These are phyloP conservation scores for Gamsiella multidivaricata DNA, from an alignment of 192 early-diverging fungal genomes.

Conservation along the genomic window DNA sequence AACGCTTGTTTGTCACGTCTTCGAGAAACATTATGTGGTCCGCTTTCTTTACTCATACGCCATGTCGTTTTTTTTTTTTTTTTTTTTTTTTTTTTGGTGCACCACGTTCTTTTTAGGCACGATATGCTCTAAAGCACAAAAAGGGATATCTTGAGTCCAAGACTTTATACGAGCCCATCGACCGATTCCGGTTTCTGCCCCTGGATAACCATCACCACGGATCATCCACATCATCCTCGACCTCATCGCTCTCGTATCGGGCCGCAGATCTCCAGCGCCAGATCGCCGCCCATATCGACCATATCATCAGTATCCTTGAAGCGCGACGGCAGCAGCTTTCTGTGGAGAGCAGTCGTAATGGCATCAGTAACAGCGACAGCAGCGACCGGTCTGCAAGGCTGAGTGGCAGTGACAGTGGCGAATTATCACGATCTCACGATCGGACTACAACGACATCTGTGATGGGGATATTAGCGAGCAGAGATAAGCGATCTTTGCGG, in stretches of 20 bases:
- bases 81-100: no score
- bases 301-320: constrained; percentile 37
- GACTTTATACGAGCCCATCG: constrained; percentile 31
- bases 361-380: background rate
- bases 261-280: constrained; percentile 27
- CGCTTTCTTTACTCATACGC: no score
- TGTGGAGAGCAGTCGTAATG: no score
- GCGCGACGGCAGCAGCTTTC: no score
- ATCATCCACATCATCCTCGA: background rate
- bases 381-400: no score
- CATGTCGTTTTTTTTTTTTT: no score
- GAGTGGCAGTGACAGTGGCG: no score
- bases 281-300: constrained; percentile 26
- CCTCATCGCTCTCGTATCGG: background rate
- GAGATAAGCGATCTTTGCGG: background rate
- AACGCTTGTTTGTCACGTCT: no score
- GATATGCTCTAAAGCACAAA: constrained; percentile 28
- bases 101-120: no score
- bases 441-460: background rate
- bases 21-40: no score
- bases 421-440: no score
- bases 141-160: constrained; percentile 28
- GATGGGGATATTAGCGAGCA: background rate
- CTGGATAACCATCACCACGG: constrained; percentile 13
- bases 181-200: constrained; percentile 38